Conservation (phyloP, 805 yeast species). For the Cyberlindnera japonica region DNA sequence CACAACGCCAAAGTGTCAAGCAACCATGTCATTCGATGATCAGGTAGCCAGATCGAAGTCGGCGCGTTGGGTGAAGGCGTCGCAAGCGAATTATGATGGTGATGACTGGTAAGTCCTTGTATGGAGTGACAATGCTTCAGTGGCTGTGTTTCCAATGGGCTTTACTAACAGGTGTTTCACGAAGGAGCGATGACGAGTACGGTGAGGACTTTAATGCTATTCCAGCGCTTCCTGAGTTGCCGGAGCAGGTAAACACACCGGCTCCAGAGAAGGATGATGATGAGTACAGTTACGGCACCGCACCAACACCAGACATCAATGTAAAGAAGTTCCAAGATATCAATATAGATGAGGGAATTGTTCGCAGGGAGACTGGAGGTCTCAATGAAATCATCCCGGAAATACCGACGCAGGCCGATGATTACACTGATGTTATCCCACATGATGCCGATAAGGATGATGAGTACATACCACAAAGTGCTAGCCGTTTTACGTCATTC, state of each 20-base stretch:
- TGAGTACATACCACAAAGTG: constrained; percentile 17
- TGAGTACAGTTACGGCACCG: constrained; percentile 7
- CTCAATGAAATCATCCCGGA: neutral
- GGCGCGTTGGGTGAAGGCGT: constrained; percentile 39
- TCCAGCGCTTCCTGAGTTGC: constrained; percentile 5
- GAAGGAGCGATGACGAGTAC: constrained; percentile 22
- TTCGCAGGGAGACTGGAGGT: constrained; percentile 1
- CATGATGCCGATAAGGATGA: constrained; percentile 23
- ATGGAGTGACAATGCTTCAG: neutral
- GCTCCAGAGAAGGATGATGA: neutral
- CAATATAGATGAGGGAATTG: constrained; percentile 20
- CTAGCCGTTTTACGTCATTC: constrained; percentile 11
- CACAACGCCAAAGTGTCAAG: too few species aligned
- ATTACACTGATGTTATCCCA: constrained; percentile 13
- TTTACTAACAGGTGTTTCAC: neutral
- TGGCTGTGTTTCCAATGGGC: neutral
- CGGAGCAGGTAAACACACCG: constrained; percentile 1
- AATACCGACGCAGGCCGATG: constrained; percentile 5
- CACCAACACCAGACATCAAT: constrained; percentile 9
- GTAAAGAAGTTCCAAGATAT: constrained; percentile 20
- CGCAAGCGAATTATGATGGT: constrained; percentile 38
- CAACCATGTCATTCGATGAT: constrained; percentile 16
- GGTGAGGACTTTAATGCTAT: constrained; percentile 6
- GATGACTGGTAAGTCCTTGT: constrained; percentile 34
- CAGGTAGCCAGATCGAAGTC: constrained; percentile 37